Percentiles rank a stretch among this genome's conserved stretches.
These are phyloP conservation scores for Ormosia emarginata DNA, from an alignment of 306 rosid species.

Conservation along the genomic window DNA sequence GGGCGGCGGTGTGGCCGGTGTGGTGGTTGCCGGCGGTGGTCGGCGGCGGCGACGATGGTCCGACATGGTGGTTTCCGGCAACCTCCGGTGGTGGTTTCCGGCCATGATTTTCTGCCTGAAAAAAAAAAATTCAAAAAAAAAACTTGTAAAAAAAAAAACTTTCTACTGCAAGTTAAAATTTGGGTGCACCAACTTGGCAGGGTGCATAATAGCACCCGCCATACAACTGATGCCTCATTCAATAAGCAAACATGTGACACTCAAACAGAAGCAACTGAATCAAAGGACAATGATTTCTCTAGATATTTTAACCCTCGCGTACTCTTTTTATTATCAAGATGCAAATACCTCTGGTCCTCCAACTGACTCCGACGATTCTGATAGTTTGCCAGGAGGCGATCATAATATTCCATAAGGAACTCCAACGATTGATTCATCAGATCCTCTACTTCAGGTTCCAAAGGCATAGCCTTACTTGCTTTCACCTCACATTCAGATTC, in stretches of 20 bases:
- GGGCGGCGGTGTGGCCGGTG: too few species aligned
- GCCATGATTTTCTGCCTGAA: too few species aligned
- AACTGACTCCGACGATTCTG: conserved; percentile 75
- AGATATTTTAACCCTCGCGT: conserved; percentile 25
- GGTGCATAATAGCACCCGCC: too few species aligned
- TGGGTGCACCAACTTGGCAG: too few species aligned
- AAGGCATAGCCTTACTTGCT: conserved; percentile 44
- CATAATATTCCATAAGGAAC: conserved; percentile 81
- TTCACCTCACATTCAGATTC: conserved; percentile 62
- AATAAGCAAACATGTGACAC: not conserved
- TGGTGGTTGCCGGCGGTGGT: too few species aligned
- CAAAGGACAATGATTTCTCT: conserved; percentile 8
- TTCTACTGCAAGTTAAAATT: too few species aligned
- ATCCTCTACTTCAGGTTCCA: conserved; percentile 70
- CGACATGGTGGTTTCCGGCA: too few species aligned
- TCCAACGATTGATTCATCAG: conserved; percentile 79
- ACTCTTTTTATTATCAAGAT: conserved; percentile 47
- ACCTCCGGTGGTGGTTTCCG: too few species aligned
- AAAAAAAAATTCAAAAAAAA: too few species aligned
- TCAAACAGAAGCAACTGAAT: conserved; percentile 5
- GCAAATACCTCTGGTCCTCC: conserved; percentile 42
- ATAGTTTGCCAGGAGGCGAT: conserved; percentile 78
- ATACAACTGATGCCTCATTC: conserved; percentile 22
- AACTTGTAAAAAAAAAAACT: too few species aligned
- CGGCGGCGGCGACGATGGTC: too few species aligned